These are phyloP conservation scores for Chalciporus chontae DNA, from an alignment of 768 basidiomycete genomes.

Conservation along the genomic window DNA sequence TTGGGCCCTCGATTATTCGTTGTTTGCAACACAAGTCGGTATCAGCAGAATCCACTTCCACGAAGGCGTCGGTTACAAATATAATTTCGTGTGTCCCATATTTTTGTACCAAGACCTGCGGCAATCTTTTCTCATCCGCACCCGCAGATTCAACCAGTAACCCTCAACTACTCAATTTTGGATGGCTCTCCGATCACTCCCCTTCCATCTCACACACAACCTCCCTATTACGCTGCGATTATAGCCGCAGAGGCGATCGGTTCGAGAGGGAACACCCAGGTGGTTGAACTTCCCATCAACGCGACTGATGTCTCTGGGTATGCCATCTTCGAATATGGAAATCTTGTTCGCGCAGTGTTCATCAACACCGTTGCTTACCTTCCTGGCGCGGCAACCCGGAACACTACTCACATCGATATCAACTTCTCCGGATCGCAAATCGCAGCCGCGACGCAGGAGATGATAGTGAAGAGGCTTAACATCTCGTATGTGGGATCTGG, in stretches of 20 bases:
- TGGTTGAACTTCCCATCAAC: slow-evolving; percentile 48
- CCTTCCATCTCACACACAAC: slow-evolving; percentile 57
- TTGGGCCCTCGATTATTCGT: slow-evolving; percentile 63
- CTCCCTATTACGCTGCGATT: slow-evolving; percentile 63
- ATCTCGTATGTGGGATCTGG: slow-evolving; percentile 35
- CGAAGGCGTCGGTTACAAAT: slow-evolving; percentile 68
- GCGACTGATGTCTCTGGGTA: slow-evolving; percentile 54
- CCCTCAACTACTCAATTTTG: slow-evolving; percentile 53
- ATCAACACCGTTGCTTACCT: slow-evolving; percentile 58
- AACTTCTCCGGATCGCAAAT: slow-evolving; percentile 29
- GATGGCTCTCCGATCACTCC: slow-evolving; percentile 54
- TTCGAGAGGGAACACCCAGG: slow-evolving; percentile 35
- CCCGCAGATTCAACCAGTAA: slow-evolving; percentile 57
- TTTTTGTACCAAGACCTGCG: no score
- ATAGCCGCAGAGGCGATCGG: slow-evolving; percentile 59
- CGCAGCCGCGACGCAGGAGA: slow-evolving; percentile 21
- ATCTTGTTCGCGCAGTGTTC: slow-evolving; percentile 48
- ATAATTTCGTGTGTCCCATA: slow-evolving; percentile 17
- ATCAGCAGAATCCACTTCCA: slow-evolving; percentile 60
- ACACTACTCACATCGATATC: slow-evolving; percentile 41
- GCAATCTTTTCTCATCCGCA: slow-evolving; percentile 5
- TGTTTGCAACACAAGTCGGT: slow-evolving; percentile 56
- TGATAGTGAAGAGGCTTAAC: slow-evolving; percentile 46
- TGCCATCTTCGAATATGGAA: slow-evolving; percentile 50
- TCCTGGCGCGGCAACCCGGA: slow-evolving; percentile 33